Conservation (phyloP, 805 yeast species). For the Sungouiozyma intestinalis region DNA sequence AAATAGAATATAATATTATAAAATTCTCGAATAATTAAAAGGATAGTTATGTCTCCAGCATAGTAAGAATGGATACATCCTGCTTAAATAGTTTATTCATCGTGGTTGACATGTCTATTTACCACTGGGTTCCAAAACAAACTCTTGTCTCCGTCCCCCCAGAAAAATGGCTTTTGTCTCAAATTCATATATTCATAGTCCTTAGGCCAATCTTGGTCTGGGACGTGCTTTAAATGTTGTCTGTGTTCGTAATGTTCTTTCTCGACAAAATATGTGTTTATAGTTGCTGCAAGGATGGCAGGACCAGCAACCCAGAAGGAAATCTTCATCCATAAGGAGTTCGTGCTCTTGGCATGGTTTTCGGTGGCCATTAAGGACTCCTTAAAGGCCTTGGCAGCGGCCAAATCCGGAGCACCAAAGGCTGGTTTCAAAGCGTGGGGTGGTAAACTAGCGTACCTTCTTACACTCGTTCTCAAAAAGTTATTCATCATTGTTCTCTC, state of each 20-base stretch:
- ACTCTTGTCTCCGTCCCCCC: conserved; percentile 99
- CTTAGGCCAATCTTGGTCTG: conserved; percentile 88
- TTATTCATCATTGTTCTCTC: conserved; percentile 1
- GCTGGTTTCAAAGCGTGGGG: conserved; percentile 39
- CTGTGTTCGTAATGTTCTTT: conserved; percentile 85
- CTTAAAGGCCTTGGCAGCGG: conserved; percentile 63
- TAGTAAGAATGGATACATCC: not conserved
- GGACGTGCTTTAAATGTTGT: conserved; percentile 52
- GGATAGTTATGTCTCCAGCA: not conserved
- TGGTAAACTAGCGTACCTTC: conserved; percentile 30
- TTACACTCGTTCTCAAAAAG: conserved; percentile 10
- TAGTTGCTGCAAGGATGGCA: conserved; percentile 61
- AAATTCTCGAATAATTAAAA: no score
- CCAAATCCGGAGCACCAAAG: conserved; percentile 35
- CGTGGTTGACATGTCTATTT: conserved; percentile 67
- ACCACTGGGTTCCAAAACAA: conserved; percentile 90
- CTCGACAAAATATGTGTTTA: conserved; percentile 76
- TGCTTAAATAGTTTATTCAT: conserved; percentile 5
- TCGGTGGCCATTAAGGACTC: conserved; percentile 51
- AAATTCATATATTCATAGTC: conserved; percentile 88
- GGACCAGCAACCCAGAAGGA: conserved; percentile 75
- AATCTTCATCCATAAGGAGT: conserved; percentile 78
- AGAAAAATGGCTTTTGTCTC: conserved; percentile 81
- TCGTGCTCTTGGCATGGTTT: conserved; percentile 71
- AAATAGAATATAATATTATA: no score